A percentile compares a stretch with the other conserved stretches of the same genome.
These are phyloP conservation scores for Excoecaria agallocha DNA, from an alignment of 345 rosid species.

Conservation along the genomic window DNA sequence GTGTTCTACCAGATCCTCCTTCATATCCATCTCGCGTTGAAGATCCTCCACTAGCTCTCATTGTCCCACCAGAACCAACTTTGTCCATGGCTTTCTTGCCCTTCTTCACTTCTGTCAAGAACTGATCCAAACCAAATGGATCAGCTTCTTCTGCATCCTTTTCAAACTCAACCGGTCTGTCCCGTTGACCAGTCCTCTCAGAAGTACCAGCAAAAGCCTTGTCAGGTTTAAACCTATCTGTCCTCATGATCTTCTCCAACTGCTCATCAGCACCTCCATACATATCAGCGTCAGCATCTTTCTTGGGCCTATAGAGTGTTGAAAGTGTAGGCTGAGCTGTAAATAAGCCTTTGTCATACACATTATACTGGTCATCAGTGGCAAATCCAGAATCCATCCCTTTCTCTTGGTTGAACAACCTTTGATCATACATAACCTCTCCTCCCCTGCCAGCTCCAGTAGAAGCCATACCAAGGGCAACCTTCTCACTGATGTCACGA, in stretches of 20 bases:
- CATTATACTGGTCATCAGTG: constrained; percentile 89
- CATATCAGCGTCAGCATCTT: constrained; percentile 71
- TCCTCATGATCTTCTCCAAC: constrained; percentile 72
- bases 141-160: constrained; percentile 83
- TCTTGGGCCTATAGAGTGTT: constrained; percentile 78
- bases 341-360: constrained; percentile 86
- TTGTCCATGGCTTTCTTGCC: constrained; percentile 84
- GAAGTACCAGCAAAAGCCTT: constrained; percentile 12
- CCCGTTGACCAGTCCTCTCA: constrained; percentile 48
- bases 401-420: constrained; percentile 93
- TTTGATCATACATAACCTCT: constrained; percentile 88
- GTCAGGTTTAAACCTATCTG: constrained; percentile 76
- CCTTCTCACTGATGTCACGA: constrained; percentile 90
- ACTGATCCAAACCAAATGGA: constrained; percentile 89
- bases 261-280: constrained; percentile 88
- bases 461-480: constrained; percentile 95
- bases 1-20: constrained; percentile 77
- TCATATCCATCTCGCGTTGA: constrained; percentile 69
- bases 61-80: constrained; percentile 78
- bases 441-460: constrained; percentile 77
- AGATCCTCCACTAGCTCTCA: constrained; percentile 91
- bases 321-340: constrained; percentile 88
- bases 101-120: constrained; percentile 72
- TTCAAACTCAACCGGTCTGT: constrained; percentile 83
- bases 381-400: constrained; percentile 98